A percentile compares a stretch with the other conserved stretches of the same genome.
These are phyloP conservation scores for Eutrema yunnanense DNA, from an alignment of 345 rosid species.

Conservation along the genomic window DNA sequence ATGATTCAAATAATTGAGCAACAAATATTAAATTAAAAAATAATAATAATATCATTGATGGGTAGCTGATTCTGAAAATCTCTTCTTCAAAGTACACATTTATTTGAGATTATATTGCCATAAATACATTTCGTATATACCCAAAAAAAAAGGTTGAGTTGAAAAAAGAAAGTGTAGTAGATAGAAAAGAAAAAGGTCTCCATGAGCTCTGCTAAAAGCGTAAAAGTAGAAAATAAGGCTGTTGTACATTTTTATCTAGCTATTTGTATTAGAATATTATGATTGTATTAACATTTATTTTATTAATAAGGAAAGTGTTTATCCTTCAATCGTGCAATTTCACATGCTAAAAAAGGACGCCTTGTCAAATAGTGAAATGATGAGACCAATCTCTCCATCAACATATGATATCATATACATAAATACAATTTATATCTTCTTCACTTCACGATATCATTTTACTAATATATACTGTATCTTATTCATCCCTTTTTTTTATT, in stretches of 20 bases:
- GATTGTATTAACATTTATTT: not conserved
- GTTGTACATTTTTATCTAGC: not conserved
- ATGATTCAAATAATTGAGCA: not conserved
- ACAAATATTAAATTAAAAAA: not conserved
- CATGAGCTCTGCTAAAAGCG: slow-evolving; percentile 12
- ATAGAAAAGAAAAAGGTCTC: not conserved
- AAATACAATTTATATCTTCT: not conserved
- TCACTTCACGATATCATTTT: no score
- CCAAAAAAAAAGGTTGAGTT: not conserved
- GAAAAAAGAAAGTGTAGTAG: not conserved
- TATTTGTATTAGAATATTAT: slow-evolving; percentile 3
- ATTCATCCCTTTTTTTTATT: not conserved
- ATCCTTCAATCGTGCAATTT: slow-evolving; percentile 12
- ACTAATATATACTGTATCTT: not conserved
- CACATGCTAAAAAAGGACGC: slow-evolving; percentile 24
- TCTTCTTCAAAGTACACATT: not conserved
- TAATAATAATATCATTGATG: not conserved
- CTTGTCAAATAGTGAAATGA: slow-evolving; percentile 22
- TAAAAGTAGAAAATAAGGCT: slow-evolving; percentile 19
- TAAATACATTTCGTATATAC: not conserved
- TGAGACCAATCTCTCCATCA: slow-evolving; percentile 28
- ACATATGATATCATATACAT: not conserved
- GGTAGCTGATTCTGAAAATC: not conserved
- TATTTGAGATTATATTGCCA: not conserved
- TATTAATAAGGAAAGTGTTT: not conserved